Percentiles rank a stretch among this genome's conserved stretches.
Evolutionary conservation across 306 rosid species (phyloP).

Genomic region (Rosa persica): DNA sequence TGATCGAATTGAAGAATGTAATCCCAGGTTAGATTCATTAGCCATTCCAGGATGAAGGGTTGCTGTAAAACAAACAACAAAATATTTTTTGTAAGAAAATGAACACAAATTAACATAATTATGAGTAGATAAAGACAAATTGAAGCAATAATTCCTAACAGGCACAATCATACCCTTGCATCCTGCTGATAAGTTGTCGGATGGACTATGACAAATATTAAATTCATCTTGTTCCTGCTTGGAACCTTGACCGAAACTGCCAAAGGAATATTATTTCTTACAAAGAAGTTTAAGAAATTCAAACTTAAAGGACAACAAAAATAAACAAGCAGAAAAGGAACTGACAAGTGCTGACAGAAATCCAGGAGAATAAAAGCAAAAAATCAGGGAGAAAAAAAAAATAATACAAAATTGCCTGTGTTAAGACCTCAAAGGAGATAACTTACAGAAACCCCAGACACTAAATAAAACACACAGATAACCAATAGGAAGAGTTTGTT

Average conservation of each 20-base stretch:
- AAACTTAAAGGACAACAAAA: neutral
- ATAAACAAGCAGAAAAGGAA: slow-evolving; percentile 9
- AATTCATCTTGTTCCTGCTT: slow-evolving; percentile 55
- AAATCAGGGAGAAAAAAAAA: slow-evolving; percentile 7
- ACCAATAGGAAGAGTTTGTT: slow-evolving; percentile 18
- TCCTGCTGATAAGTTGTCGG: slow-evolving; percentile 42
- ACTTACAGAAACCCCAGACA: slow-evolving; percentile 8
- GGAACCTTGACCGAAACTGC: slow-evolving; percentile 59
- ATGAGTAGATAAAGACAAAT: slow-evolving; percentile 18
- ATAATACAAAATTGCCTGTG: neutral
- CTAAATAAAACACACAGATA: neutral
- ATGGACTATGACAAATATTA: slow-evolving; percentile 45
- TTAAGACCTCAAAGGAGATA: slow-evolving; percentile 21
- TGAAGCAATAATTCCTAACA: slow-evolving; percentile 23
- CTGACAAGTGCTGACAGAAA: slow-evolving; percentile 20
- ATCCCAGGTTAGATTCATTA: slow-evolving; percentile 51
- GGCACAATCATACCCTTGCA: slow-evolving; percentile 42
- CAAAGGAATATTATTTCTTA: slow-evolving; percentile 34
- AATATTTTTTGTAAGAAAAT: slow-evolving; percentile 16
- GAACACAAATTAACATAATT: slow-evolving; percentile 24
- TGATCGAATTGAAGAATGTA: slow-evolving; percentile 41
- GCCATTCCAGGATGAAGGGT: slow-evolving; percentile 49
- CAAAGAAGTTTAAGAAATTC: neutral
- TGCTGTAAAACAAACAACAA: slow-evolving; percentile 35
- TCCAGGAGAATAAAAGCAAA: slow-evolving; percentile 25